A percentile compares a stretch with the other conserved stretches of the same genome.
phyloP scores from a whole-genome alignment of 495 filamentous ascomycete genomes.

The Rostrohypoxylon terebratum region DNA sequence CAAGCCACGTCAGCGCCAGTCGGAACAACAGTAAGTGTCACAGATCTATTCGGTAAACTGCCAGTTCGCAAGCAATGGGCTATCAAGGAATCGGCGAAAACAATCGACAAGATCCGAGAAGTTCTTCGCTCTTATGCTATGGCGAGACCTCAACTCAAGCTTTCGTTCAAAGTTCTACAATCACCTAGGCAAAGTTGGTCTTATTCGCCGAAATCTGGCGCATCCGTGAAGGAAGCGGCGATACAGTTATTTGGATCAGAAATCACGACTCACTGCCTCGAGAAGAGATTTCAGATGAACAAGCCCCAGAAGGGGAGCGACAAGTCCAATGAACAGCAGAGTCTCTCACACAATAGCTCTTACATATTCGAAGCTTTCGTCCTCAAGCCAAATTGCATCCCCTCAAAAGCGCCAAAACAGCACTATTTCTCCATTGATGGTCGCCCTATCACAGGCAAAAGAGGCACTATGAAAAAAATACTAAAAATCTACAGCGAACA shows the following conservation, averaged over 20 bases:
- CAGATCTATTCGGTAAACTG: constrained; percentile 72
- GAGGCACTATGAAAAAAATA: constrained; percentile 76
- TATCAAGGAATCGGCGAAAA: constrained; percentile 71
- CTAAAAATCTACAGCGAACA: constrained; percentile 53
- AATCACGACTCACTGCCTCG: constrained; percentile 62
- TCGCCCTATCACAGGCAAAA: constrained; percentile 73
- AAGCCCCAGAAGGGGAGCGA: constrained; percentile 9
- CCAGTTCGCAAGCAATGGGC: constrained; percentile 80
- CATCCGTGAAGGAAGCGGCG: constrained; percentile 72
- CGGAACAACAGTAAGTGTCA: constrained; percentile 81
- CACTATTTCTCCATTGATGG: constrained; percentile 81
- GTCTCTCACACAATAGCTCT: not conserved
- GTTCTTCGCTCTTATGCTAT: constrained; percentile 81
- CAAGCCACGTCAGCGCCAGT: constrained; percentile 71
- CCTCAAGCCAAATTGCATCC: constrained; percentile 63
- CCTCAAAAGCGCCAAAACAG: constrained; percentile 67
- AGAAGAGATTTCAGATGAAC: constrained; percentile 41
- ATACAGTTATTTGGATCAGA: constrained; percentile 77
- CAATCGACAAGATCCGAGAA: constrained; percentile 71
- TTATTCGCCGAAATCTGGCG: constrained; percentile 72
- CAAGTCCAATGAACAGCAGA: not conserved
- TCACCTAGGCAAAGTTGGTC: constrained; percentile 73
- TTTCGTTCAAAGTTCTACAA: constrained; percentile 77
- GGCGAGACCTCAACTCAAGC: constrained; percentile 70
- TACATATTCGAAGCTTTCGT: constrained; percentile 68